Evolutionary conservation across 768 basidiomycete species (phyloP).

Genomic region (Albatrellus ellisii): DNA sequence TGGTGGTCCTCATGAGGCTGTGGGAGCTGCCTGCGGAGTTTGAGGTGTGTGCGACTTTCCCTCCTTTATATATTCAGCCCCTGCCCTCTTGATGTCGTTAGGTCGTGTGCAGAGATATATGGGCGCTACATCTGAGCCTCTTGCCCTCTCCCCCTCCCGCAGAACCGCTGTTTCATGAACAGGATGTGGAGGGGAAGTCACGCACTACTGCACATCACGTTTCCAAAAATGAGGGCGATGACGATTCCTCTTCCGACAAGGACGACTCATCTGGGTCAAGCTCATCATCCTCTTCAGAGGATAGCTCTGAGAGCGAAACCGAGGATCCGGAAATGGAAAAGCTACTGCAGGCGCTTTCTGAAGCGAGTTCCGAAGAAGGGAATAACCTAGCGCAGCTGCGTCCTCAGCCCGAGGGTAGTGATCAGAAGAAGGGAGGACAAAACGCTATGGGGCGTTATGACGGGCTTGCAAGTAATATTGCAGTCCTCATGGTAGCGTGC

Average conservation of each 20-base stretch:
- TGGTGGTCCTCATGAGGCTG: constrained; percentile 37
- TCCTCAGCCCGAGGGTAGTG: constrained; percentile 4
- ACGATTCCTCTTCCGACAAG: not conserved
- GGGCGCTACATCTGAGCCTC: constrained; percentile 59
- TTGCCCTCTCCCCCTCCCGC: constrained; percentile 45
- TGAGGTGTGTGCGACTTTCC: constrained; percentile 48
- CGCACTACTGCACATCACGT: not conserved
- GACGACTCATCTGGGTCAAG: not conserved
- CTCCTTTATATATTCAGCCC: too few species aligned
- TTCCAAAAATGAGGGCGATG: constrained; percentile 10
- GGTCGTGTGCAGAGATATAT: constrained; percentile 69
- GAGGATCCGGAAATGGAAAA: constrained; percentile 26
- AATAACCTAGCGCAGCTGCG: constrained; percentile 6
- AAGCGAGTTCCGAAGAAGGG: constrained; percentile 19
- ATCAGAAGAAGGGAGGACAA: constrained; percentile 10
- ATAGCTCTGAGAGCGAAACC: constrained; percentile 16
- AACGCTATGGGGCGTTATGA: constrained; percentile 21
- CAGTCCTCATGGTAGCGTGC: constrained; percentile 60
- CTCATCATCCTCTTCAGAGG: constrained; percentile 24
- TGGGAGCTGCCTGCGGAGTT: constrained; percentile 76
- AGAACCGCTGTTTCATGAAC: constrained; percentile 42
- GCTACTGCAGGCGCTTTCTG: constrained; percentile 27
- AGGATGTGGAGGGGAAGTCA: constrained; percentile 17
- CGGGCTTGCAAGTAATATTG: constrained; percentile 38
- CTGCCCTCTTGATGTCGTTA: constrained; percentile 16